Conservation (phyloP, 176 grass and related monocot genomes). For the Aegilops umbellulata region DNA sequence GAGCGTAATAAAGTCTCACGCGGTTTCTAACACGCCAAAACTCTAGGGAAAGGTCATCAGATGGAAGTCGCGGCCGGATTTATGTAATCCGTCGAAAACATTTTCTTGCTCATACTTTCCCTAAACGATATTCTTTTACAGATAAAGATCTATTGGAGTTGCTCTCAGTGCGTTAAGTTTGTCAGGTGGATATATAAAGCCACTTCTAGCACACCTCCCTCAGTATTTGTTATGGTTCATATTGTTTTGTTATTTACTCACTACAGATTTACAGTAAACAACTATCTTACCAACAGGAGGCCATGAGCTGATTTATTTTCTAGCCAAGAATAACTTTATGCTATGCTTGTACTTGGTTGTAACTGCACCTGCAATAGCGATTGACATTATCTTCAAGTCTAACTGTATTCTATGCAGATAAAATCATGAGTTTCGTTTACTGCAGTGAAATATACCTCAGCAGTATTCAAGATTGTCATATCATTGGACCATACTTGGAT, state of each 20-base stretch:
- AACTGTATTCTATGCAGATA: conserved; percentile 37
- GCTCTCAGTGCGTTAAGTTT: background rate
- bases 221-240: background rate
- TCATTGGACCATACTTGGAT: conserved; percentile 58
- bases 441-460: background rate
- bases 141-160: too few relatives aligned
- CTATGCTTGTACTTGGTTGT: background rate
- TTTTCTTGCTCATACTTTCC: too few relatives aligned
- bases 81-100: too few relatives aligned
- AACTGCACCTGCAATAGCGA: background rate
- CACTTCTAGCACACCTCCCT: background rate
- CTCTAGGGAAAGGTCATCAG: too few relatives aligned
- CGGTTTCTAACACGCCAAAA: too few relatives aligned
- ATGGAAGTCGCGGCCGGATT: too few relatives aligned
- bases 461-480: conserved; percentile 39
- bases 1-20: too few relatives aligned
- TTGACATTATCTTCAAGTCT: conserved; percentile 12
- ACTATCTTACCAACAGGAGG: background rate
- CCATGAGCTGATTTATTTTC: background rate
- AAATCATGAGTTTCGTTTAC: conserved; percentile 41
- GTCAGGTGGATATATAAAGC: conserved; percentile 30
- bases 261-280: background rate
- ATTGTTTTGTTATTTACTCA: conserved; percentile 7
- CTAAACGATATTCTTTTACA: too few relatives aligned
- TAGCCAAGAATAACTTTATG: background rate